A percentile compares a stretch with the other conserved stretches of the same genome.
These are phyloP conservation scores for Boletus subcaerulescens DNA, from an alignment of 768 basidiomycete genomes.

Conservation along the genomic window DNA sequence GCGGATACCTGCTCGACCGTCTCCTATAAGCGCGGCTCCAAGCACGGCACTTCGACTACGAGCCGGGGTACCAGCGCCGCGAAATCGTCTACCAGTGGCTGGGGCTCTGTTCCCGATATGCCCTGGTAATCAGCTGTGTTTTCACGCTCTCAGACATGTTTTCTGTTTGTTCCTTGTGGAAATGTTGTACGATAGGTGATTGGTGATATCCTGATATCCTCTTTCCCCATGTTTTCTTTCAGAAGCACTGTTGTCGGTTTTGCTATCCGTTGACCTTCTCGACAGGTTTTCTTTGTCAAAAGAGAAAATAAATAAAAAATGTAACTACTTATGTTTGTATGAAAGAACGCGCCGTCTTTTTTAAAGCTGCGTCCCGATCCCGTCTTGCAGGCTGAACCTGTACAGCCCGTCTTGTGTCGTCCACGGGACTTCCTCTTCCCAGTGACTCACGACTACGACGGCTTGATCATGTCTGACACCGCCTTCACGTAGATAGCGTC, in stretches of 20 bases:
- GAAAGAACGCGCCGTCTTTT: too few species aligned
- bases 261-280: neutral
- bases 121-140: slow-evolving; percentile 20
- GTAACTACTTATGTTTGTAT: neutral
- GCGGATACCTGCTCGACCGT: neutral
- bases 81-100: slow-evolving; percentile 25
- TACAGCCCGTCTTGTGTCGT: slow-evolving; percentile 49
- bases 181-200: slow-evolving; percentile 6
- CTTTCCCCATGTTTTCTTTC: neutral
- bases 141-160: neutral
- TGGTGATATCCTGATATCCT: neutral
- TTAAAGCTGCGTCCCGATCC: slow-evolving; percentile 20
- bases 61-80: slow-evolving; percentile 5
- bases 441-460: slow-evolving; percentile 85
- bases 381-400: slow-evolving; percentile 35
- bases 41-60: slow-evolving; percentile 13
- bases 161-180: neutral
- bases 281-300: neutral
- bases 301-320: neutral
- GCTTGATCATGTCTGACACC: slow-evolving; percentile 61
- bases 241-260: neutral
- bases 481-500: slow-evolving; percentile 54
- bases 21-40: slow-evolving; percentile 13
- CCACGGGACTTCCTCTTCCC: slow-evolving; percentile 93
- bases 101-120: slow-evolving; percentile 22